phyloP scores from a whole-genome alignment of 2,329 filamentous ascomycete species.

The Lasiodiplodia gonubiensis region DNA sequence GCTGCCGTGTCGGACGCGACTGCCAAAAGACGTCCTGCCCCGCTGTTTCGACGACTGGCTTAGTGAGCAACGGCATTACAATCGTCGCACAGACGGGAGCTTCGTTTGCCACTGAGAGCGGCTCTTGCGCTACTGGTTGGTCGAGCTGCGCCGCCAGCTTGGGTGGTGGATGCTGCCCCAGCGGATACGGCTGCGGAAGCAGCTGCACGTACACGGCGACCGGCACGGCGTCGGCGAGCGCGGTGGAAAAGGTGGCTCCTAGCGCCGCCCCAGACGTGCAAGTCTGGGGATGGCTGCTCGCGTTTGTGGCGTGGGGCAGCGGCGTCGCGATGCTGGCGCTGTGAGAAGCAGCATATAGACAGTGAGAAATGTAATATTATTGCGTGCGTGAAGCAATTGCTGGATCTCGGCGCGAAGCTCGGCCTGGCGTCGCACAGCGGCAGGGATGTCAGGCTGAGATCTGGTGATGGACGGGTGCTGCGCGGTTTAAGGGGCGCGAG shows the following conservation, averaged over 20 bases:
- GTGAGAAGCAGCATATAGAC: conserved; percentile 33
- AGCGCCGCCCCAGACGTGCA: conserved; percentile 42
- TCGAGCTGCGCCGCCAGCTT: conserved; percentile 69
- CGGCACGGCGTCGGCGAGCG: conserved; percentile 33
- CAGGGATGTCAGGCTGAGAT: conserved; percentile 24
- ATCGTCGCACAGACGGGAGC: conserved; percentile 68
- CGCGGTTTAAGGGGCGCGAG: background rate
- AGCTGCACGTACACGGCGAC: conserved; percentile 45
- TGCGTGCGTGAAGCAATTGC: conserved; percentile 1
- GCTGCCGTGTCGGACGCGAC: conserved; percentile 85
- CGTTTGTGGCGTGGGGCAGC: conserved; percentile 38
- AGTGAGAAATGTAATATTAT: conserved; percentile 4
- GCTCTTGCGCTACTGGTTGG: conserved; percentile 78
- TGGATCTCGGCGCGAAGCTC: background rate
- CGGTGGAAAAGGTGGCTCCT: conserved; percentile 46
- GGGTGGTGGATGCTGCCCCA: conserved; percentile 83
- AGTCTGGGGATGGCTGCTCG: conserved; percentile 38
- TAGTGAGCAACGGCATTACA: conserved; percentile 69
- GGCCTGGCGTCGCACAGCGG: conserved; percentile 24
- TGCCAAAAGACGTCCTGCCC: conserved; percentile 84
- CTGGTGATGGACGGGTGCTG: conserved; percentile 20
- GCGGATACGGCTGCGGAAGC: conserved; percentile 72
- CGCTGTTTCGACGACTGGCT: conserved; percentile 61
- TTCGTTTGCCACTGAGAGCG: conserved; percentile 48
- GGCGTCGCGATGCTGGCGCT: conserved; percentile 49